These are phyloP conservation scores for Articulospora tetracladia DNA, from an alignment of 495 filamentous ascomycete genomes.

Conservation along the genomic window DNA sequence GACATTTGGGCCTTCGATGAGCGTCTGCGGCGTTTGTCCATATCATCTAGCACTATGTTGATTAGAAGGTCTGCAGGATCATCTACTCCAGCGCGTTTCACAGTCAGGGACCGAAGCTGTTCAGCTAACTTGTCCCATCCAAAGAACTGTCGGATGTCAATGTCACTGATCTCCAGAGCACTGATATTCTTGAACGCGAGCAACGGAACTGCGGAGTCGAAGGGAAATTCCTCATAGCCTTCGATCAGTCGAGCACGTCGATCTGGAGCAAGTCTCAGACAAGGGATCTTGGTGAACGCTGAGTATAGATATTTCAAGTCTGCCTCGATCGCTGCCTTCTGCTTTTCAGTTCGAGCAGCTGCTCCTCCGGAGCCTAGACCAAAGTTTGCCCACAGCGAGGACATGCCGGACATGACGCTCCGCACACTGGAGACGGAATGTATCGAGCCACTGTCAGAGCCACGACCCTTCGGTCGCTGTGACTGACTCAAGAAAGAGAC, in stretches of 20 bases:
- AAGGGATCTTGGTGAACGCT: conserved; percentile 97
- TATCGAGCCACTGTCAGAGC: conserved; percentile 83
- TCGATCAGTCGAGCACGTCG: conserved; percentile 82
- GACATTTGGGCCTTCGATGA: conserved; percentile 82
- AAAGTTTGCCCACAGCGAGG: conserved; percentile 83
- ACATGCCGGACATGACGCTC: conserved; percentile 96
- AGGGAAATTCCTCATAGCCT: conserved; percentile 96
- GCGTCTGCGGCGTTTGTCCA: conserved; percentile 82
- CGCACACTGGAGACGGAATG: conserved; percentile 94
- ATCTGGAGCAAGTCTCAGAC: conserved; percentile 81
- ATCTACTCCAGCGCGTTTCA: conserved; percentile 83
- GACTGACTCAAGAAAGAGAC: conserved; percentile 89
- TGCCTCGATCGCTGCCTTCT: conserved; percentile 75
- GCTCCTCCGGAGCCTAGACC: conserved; percentile 72
- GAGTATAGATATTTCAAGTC: conserved; percentile 96
- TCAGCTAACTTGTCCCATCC: conserved; percentile 94
- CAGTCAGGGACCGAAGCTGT: conserved; percentile 81
- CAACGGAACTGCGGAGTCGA: conserved; percentile 94
- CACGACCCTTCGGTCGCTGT: conserved; percentile 67
- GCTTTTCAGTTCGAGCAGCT: conserved; percentile 75
- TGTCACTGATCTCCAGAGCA: conserved; percentile 86
- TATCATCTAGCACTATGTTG: conserved; percentile 92
- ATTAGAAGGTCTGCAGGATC: conserved; percentile 87
- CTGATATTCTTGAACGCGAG: conserved; percentile 95
- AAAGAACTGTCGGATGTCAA: conserved; percentile 95